Base-by-base conservation (phyloP, 2,329 filamentous ascomycete genomes). In the Sporothrix pseudoabietina region DNA sequence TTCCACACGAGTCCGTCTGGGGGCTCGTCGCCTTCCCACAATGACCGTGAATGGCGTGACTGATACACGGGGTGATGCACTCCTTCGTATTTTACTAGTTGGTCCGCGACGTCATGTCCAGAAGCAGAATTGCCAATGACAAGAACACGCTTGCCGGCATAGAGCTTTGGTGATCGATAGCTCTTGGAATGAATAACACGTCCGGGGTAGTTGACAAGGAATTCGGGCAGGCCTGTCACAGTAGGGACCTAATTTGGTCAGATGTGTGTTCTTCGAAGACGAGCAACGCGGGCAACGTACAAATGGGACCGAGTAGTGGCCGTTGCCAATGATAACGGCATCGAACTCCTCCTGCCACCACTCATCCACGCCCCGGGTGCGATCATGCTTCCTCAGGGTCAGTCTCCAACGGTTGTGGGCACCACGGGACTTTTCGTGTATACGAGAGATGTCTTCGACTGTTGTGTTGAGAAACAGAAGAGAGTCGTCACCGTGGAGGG, bases 51-150 rank as follows among this genome's bases (percentile, higher is more conserved):
- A 80, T 81, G 88, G 77, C 83, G 91, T 82, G 84, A 93, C 75
- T 90, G 81, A n/a, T 96, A 82, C 47, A 90, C 84, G 2, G 84
- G 79, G 63, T 86, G 87, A 2, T 8, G 16, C 2, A 74, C 59
- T 0, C 79, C 74, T 0, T 83, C 84, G 0, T 79, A 77, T 12
- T 79, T 77, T 76, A 97, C 91, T 0, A 87, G 76, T 79, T 98
- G 94, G 1, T 86, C 83, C 16, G 91, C 90, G 76, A 98, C 93
- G 78, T 98, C 95, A 22, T 94, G 83, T 0, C 94, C 95, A 0
- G 93, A 97, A 0, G 94, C 92, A 0, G 92, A 92, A 77, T 93
- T 96, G 4, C 95, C 95, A 0, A 98, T 89, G 0, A 98, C 86
- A 3, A 98, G 81, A 10, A 96, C 92, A 80, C 93, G 97, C 80